Conservation (phyloP, 2,329 filamentous ascomycete genomes). For the Fusarium begoniae region DNA sequence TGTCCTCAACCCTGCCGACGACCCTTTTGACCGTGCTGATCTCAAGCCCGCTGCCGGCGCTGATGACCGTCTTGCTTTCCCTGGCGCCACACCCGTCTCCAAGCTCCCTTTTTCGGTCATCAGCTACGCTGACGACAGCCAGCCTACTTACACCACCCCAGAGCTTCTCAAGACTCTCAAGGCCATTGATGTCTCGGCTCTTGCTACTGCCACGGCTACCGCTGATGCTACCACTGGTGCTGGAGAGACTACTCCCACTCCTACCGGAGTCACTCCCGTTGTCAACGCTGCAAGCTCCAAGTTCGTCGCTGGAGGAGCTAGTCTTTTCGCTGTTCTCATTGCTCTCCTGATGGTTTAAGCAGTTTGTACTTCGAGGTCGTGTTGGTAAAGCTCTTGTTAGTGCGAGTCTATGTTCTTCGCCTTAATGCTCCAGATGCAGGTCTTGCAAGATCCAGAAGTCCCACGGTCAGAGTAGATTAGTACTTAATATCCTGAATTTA, state of each 20-base stretch:
- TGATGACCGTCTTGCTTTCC: constrained; percentile 41
- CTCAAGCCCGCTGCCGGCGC: constrained; percentile 36
- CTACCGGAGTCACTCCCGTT: constrained; percentile 10
- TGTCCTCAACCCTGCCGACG: constrained; percentile 39
- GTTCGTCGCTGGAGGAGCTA: constrained; percentile 9
- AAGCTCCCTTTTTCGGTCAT: constrained; percentile 41
- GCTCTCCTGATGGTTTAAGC: constrained; percentile 14
- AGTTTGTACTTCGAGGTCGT: background rate
- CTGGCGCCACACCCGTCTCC: constrained; percentile 37
- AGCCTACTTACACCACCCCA: constrained; percentile 41
- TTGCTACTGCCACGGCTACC: constrained; percentile 3
- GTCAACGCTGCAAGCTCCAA: constrained; percentile 20
- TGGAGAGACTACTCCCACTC: background rate
- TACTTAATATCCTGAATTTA: background rate
- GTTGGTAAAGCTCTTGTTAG: background rate
- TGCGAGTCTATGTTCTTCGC: background rate
- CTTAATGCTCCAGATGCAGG: background rate
- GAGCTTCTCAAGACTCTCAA: constrained; percentile 40
- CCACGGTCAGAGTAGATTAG: background rate
- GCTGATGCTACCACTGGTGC: background rate
- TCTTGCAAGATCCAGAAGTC: background rate
- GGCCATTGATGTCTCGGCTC: constrained; percentile 28
- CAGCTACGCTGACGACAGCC: constrained; percentile 33
- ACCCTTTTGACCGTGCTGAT: constrained; percentile 37
- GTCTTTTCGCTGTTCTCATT: constrained; percentile 3